A percentile compares a stretch with the other conserved stretches of the same genome.
Evolutionary conservation across 352 stramenopile genomes (phyloP).

Genomic region (Globisporangium echinulatum): DNA sequence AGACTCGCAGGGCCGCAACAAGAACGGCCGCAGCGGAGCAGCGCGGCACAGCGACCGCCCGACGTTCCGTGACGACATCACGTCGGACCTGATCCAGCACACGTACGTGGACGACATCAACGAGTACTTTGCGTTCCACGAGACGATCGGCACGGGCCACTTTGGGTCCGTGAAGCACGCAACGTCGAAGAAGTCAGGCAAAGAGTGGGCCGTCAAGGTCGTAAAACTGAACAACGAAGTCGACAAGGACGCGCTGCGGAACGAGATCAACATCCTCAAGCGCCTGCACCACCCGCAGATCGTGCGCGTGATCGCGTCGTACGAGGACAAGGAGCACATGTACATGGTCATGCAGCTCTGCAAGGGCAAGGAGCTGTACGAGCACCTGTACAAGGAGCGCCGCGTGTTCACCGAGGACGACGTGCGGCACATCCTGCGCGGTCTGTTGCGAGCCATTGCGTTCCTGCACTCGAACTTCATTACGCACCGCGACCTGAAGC

Average conservation of each 20-base stretch:
- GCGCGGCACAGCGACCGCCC: slow-evolving; percentile 21
- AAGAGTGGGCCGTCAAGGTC: slow-evolving; percentile 75
- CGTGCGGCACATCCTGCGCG: slow-evolving; percentile 56
- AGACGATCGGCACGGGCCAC: slow-evolving; percentile 61
- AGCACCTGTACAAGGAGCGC: slow-evolving; percentile 65
- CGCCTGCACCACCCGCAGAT: slow-evolving; percentile 78
- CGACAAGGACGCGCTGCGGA: slow-evolving; percentile 65
- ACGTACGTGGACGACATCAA: slow-evolving; percentile 61
- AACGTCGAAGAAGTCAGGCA: slow-evolving; percentile 51
- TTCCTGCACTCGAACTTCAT: slow-evolving; percentile 82
- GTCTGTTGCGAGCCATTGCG: slow-evolving; percentile 46
- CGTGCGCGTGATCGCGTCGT: slow-evolving; percentile 68
- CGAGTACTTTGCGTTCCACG: slow-evolving; percentile 55
- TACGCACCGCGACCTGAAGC: slow-evolving; percentile 74
- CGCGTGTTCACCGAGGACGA: slow-evolving; percentile 60
- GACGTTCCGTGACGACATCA: slow-evolving; percentile 63
- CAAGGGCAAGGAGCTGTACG: slow-evolving; percentile 75
- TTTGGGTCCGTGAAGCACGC: slow-evolving; percentile 68
- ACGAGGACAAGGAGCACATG: slow-evolving; percentile 74
- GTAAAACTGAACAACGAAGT: slow-evolving; percentile 65
- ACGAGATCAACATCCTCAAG: slow-evolving; percentile 76
- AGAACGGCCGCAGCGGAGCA: slow-evolving; percentile 6
- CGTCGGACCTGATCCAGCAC: slow-evolving; percentile 72
- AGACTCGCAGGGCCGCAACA: neutral
- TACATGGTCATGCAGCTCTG: slow-evolving; percentile 88